phyloP scores from a whole-genome alignment of 495 filamentous ascomycete genomes.

The Aspergillus asperescens region DNA sequence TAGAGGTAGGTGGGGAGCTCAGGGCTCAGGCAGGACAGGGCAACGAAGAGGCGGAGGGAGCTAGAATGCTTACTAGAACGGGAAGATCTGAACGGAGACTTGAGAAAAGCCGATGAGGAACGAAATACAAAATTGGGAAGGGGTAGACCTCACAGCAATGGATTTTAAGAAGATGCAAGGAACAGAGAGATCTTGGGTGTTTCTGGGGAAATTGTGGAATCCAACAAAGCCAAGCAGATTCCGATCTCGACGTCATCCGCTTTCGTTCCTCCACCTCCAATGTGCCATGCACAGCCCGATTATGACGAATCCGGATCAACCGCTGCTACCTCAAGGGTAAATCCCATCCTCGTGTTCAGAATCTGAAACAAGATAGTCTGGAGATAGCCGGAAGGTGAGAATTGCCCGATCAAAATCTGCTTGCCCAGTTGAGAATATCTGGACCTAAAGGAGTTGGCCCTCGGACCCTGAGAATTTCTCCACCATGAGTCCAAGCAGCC shows the following conservation, averaged over 20 bases:
- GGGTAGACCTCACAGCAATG: not conserved
- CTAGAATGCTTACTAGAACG: not conserved
- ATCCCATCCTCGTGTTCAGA: not conserved
- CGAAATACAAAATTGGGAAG: not conserved
- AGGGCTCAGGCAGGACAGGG: not conserved
- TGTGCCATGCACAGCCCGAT: slow-evolving; percentile 5
- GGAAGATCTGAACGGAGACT: not conserved
- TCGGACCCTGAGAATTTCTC: not conserved
- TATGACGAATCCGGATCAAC: slow-evolving; percentile 1
- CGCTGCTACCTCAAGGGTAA: not conserved
- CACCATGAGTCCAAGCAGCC: not conserved
- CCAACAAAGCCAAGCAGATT: slow-evolving; percentile 1
- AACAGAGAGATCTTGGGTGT: slow-evolving; percentile 4
- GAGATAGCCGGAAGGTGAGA: no score
- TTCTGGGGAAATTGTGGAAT: not conserved
- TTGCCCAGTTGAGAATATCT: no score
- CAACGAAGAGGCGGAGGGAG: not conserved
- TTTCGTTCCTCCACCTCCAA: not conserved
- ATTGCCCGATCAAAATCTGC: no score
- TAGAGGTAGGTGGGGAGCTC: not conserved
- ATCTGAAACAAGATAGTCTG: not conserved
- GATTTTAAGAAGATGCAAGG: not conserved
- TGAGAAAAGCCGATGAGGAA: not conserved
- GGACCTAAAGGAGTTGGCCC: not conserved
- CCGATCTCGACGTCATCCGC: slow-evolving; percentile 15